Evolutionary conservation across 768 basidiomycete genomes (phyloP).

Genomic region (Leccinum uliginosum): DNA sequence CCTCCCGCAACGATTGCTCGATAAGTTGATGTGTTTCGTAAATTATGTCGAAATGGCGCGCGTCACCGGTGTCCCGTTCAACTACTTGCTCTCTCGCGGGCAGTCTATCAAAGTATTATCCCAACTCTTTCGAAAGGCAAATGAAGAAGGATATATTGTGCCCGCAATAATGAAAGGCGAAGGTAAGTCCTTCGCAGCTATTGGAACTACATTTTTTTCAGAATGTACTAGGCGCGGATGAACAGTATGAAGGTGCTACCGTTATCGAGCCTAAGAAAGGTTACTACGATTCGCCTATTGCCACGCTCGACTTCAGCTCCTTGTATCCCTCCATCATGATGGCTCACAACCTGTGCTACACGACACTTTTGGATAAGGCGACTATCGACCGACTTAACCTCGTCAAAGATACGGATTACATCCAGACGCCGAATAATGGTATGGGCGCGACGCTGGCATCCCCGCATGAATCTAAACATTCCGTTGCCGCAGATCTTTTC

Average conservation of each 20-base stretch:
- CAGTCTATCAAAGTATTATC: constrained; percentile 99
- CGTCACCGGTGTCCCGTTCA: constrained; percentile 99
- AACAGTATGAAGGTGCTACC: constrained; percentile 98
- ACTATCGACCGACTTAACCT: constrained; percentile 77
- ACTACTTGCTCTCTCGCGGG: constrained; percentile 86
- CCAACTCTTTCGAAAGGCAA: constrained; percentile 90
- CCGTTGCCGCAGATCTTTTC: constrained; percentile 68
- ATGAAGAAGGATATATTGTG: constrained; percentile 85
- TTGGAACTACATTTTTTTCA: not conserved
- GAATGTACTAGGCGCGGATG: constrained; percentile 66
- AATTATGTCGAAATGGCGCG: constrained; percentile 99
- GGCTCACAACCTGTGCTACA: constrained; percentile 99
- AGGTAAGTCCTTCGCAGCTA: constrained; percentile 41
- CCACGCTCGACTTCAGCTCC: constrained; percentile 97
- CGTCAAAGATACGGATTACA: constrained; percentile 84
- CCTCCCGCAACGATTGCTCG: constrained; percentile 90
- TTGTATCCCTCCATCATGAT: constrained; percentile 99
- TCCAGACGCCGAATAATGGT: constrained; percentile 96
- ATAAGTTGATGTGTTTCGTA: constrained; percentile 98
- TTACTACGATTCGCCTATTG: constrained; percentile 95
- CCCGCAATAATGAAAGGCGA: constrained; percentile 80
- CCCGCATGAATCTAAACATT: not conserved
- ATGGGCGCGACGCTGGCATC: constrained; percentile 1
- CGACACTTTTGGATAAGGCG: constrained; percentile 80
- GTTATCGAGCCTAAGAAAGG: constrained; percentile 97